Base-by-base conservation (phyloP, 441 rosid species). In the Croton setiger region DNA sequence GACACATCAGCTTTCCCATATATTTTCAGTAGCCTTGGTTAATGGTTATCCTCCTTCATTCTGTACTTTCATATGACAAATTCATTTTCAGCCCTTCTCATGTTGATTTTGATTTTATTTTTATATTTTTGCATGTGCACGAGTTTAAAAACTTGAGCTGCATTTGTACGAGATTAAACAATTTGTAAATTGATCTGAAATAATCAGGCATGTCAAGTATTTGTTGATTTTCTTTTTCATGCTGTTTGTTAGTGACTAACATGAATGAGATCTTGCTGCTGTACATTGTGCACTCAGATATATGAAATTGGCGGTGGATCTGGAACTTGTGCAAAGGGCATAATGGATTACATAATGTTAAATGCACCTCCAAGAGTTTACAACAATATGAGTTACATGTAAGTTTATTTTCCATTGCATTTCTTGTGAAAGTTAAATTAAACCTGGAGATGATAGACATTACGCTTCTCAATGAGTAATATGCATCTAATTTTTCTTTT, bases 221-320 rank as follows among this genome's bases (percentile, higher is more conserved):
- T 53, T 14, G 41, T 70, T 35, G 27, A 27, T 55, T 66, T 51
- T 41, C 11, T 56, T 18, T 61, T 21, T 67, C 41, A 60, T 59
- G 65, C 67, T 53, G 15, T 64, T 63, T 76, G 70, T 54, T 48
- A 20, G 62, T 60, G n/a, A 67, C 41, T 64, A 56, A 70, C 53
- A 64, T 73, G 63, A 53, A 43, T 21, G 62, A 53, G 43, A 71
- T 78, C 55, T 59, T 78, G 35, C 71, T 74, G 57, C 64, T 60
- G 55, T 71, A 68, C 63, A 17, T 69, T 74, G n/a, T 76, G 62
- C 80, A 61, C 72, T 77, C 89, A 94, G 99, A 87, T 90, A 73
- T 92, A 86, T 86, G 97, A 92, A 87, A 95, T 89, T 74, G 97
- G 95, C 58, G 98, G 98, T 84, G 99, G 99, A 76, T 95, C 98